A percentile compares a stretch with the other conserved stretches of the same genome.
Conservation (phyloP, 2,329 filamentous ascomycete species). For the Penicillium freii region DNA sequence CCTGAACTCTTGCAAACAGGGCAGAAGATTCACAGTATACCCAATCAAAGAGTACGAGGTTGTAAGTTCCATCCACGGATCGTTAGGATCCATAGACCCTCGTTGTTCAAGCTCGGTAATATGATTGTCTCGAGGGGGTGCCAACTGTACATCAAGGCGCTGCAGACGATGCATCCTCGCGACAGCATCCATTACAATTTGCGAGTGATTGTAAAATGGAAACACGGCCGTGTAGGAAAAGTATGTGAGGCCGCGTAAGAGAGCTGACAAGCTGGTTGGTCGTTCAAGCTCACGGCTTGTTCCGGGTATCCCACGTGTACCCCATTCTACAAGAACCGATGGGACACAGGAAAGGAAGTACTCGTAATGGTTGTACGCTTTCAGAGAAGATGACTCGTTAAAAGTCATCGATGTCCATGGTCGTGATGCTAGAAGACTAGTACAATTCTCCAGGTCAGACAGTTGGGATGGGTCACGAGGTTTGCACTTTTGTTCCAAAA, state of each 20-base stretch:
- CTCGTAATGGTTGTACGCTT: slow-evolving; percentile 68
- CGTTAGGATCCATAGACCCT: slow-evolving; percentile 42
- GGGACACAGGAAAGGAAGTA: slow-evolving; percentile 66
- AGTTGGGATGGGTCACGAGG: slow-evolving; percentile 23
- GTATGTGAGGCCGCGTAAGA: slow-evolving; percentile 45
- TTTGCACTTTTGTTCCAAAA: slow-evolving; percentile 36
- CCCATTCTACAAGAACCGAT: slow-evolving; percentile 55
- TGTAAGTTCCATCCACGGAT: slow-evolving; percentile 56
- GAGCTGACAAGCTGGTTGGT: slow-evolving; percentile 34
- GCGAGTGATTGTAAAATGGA: slow-evolving; percentile 62
- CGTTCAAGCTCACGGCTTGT: slow-evolving; percentile 2
- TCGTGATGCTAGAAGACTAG: slow-evolving; percentile 55
- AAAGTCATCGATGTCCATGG: slow-evolving; percentile 45
- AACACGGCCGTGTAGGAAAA: slow-evolving; percentile 65
- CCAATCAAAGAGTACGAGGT: slow-evolving; percentile 51
- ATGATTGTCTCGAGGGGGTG: slow-evolving; percentile 39
- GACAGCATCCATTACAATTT: slow-evolving; percentile 46
- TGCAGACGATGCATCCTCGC: slow-evolving; percentile 52
- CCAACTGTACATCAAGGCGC: slow-evolving; percentile 55
- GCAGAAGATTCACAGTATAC: slow-evolving; percentile 33
- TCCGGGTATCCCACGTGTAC: slow-evolving; percentile 18
- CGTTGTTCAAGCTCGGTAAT: slow-evolving; percentile 41
- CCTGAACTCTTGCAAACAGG: slow-evolving; percentile 26
- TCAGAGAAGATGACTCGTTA: slow-evolving; percentile 74
- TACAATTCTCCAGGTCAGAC: slow-evolving; percentile 25